Base-by-base conservation (phyloP, 2,329 filamentous ascomycete species). In the Metarhizium robertsii region DNA sequence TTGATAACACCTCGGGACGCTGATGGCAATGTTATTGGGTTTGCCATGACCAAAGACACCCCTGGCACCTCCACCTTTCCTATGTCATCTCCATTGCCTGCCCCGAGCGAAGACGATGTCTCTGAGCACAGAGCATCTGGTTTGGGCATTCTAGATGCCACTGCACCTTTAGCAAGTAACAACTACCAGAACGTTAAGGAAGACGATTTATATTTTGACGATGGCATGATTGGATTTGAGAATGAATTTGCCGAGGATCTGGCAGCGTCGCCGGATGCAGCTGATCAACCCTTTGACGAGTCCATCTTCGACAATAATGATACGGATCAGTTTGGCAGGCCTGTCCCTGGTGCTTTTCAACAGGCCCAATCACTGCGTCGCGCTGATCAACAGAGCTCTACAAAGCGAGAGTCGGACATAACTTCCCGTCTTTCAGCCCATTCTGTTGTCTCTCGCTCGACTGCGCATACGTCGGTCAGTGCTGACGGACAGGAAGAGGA, bases 141-240 rank as follows among this genome's bases (percentile, higher is more conserved):
- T 7, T 64, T 78, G n/a, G 75, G 72, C 6, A 76, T 76, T n/a
- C 73, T 74, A 58, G 70, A 67, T 11, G 53, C 73, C 6, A 64
- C 60, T 32, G 53, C 63, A 25, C 54, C 63, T 5, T 57, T 53
- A 20, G 48, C 59, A 20, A 52, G 57, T 18, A 56, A 54, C 18
- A 51, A 57, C 10, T 51, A 58, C 2, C 56, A 54, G 29, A 43
- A 54, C n/a, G 32, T 55, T 3, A 60, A 56, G 3, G 77, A 81
- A 38, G 83, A 86, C 60, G 86, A 89, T 59, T 71, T 88, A 34
- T 89, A 88, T 66, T 90, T 86, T 63, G 84, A 87, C 59, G 83
- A 84, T 63, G 85, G 84, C 2, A 69, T 83, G 61, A 75, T 79
- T 14, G 77, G 56, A 69, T 81, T 63, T 54, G 71, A 75, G 45